Conservation (phyloP, 345 rosid genomes). For the Hirschfeldia incana region DNA sequence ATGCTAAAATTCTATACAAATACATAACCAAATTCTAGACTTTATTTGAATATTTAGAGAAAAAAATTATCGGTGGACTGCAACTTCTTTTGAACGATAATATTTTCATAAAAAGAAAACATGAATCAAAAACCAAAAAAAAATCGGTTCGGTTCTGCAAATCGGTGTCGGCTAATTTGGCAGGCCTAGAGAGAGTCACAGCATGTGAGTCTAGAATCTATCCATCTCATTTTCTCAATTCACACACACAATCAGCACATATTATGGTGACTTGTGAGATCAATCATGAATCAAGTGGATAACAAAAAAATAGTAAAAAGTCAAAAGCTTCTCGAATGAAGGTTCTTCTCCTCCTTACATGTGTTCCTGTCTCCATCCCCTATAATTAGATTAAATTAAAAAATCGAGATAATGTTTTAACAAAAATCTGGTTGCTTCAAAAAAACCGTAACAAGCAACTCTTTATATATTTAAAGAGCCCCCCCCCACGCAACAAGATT, state of each 20-base stretch:
- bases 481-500: conserved; percentile 24
- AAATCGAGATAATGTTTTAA: not conserved
- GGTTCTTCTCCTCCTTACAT: not conserved
- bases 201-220: not conserved
- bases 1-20: too few species aligned
- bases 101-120: too few species aligned
- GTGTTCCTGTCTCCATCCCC: not conserved
- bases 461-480: conserved; percentile 18
- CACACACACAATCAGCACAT: conserved; percentile 5
- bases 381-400: conserved; percentile 17
- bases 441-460: conserved; percentile 14
- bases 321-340: not conserved
- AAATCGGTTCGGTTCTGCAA: not conserved
- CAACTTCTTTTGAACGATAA: too few species aligned
- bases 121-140: not conserved
- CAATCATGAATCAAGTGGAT: conserved; percentile 21
- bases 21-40: too few species aligned
- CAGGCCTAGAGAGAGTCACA: not conserved
- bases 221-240: not conserved
- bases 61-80: too few species aligned
- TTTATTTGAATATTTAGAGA: too few species aligned
- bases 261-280: conserved; percentile 15
- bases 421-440: conserved; percentile 3
- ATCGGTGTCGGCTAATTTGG: not conserved
- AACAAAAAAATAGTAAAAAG: not conserved